Conservation (phyloP, 2,329 filamentous ascomycete species). For the Zymoseptoria crescenta region DNA sequence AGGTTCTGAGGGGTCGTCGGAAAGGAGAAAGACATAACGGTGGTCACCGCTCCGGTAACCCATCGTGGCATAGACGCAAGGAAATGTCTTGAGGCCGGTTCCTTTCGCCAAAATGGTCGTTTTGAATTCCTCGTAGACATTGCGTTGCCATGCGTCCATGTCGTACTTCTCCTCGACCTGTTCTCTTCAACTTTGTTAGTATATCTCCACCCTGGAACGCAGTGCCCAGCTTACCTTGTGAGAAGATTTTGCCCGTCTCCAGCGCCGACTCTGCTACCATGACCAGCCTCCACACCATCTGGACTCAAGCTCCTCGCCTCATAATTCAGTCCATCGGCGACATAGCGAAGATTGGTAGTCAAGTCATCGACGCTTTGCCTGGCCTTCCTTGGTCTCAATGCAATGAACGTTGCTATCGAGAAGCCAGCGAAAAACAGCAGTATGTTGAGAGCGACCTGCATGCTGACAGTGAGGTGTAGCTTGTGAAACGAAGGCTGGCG, state of each 20-base stretch:
- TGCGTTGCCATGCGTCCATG: conserved; percentile 15
- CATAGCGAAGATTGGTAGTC: conserved; percentile 1
- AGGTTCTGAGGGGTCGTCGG: conserved; percentile 15
- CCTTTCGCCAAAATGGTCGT: conserved; percentile 16
- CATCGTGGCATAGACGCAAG: conserved; percentile 16
- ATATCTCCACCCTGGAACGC: not conserved
- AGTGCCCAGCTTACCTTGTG: not conserved
- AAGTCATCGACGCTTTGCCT: conserved; percentile 3
- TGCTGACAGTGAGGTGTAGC: not conserved
- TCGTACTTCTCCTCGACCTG: conserved; percentile 12
- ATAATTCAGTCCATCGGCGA: not conserved
- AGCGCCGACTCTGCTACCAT: not conserved
- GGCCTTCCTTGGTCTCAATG: conserved; percentile 9
- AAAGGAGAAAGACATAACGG: conserved; percentile 15
- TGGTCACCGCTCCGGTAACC: conserved; percentile 15
- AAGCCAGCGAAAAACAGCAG: conserved; percentile 14
- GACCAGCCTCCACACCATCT: not conserved
- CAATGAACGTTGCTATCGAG: conserved; percentile 9
- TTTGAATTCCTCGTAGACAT: conserved; percentile 17
- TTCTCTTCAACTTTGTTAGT: conserved; percentile 1
- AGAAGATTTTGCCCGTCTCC: not conserved
- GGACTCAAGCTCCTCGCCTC: not conserved
- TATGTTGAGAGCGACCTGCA: conserved; percentile 15
- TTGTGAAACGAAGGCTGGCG: not conserved
- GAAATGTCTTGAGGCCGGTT: conserved; percentile 14